Base-by-base conservation (phyloP, 2,329 filamentous ascomycete genomes). In the Xylariaceae sp. region DNA sequence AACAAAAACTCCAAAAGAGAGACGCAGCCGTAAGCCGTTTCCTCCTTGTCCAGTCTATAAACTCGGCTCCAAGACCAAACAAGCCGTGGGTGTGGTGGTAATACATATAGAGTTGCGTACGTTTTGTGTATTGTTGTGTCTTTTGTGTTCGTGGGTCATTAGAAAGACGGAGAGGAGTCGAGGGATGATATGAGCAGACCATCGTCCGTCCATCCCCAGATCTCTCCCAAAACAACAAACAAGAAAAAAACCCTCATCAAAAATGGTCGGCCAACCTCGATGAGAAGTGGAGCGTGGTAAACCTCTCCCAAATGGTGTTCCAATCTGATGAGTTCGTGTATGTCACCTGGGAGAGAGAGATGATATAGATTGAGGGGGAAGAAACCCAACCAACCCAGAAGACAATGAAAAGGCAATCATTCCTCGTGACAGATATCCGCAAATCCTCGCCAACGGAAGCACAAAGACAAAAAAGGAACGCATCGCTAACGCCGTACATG, bases 211-310 rank as follows among this genome's bases (percentile, higher is more conserved):
- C 75, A 74, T 75, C 74, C 71, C 74, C 72, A 72, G 72, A 66
- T 62, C 73, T 72, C 61, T 68, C 59, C 65, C 63, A 49, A 40
- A 54, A 53, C 50, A 57, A 48, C 57, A 67, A 71, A 54, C 52
- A 51, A 57, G 47, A 56, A 66, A 71, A 59, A 66, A 62, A 59
- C 61, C 68, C 69, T 74, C 74, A 75, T 76, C 74, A 75, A 37
- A 72, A 77, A 74, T 71, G 74, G 72, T 76, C 74, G 74, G 75
- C 77, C 78, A 80, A 80, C 77, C 76, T 79, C 73, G 67, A 54
- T 67, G 63, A 79, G 77, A 79, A 81, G 77, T 75, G 78, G 77
- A 79, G 76, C 73, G 65, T 59, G 66, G 68, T 71, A 68, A 63
- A 67, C 9, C 56, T 74, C 77, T 77, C 77, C 77, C 77, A 72